phyloP scores from a whole-genome alignment of 2,329 filamentous ascomycete species.

The Chrysoporthe deuterocubensis region DNA sequence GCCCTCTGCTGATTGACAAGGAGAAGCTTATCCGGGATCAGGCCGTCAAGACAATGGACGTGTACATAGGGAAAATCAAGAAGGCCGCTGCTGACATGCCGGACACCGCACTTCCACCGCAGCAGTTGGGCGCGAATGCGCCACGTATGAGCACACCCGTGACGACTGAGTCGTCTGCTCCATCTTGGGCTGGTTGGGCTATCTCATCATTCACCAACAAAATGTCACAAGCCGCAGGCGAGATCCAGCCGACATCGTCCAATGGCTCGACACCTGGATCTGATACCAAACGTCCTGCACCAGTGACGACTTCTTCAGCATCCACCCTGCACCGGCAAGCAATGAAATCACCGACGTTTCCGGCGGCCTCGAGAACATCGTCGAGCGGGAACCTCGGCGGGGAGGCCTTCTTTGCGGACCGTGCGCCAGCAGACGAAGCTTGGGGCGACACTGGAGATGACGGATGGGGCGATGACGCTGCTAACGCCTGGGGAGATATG shows the following conservation, averaged over 20 bases:
- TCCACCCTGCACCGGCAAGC: constrained; percentile 65
- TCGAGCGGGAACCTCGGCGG: constrained; percentile 47
- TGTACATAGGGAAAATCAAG: constrained; percentile 81
- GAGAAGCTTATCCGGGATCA: constrained; percentile 94
- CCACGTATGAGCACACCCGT: constrained; percentile 83
- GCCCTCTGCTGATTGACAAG: constrained; percentile 86
- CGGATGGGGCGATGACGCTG: constrained; percentile 73
- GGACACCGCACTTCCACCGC: constrained; percentile 74
- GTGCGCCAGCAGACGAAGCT: constrained; percentile 67
- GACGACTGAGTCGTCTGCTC: constrained; percentile 58
- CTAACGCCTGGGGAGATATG: constrained; percentile 76
- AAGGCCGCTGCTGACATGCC: constrained; percentile 80
- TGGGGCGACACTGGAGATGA: constrained; percentile 77
- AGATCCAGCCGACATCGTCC: constrained; percentile 69
- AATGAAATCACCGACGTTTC: constrained; percentile 50
- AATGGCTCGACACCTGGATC: constrained; percentile 48
- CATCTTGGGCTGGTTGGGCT: constrained; percentile 92
- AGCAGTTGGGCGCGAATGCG: constrained; percentile 55
- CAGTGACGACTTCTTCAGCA: constrained; percentile 52
- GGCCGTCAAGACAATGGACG: constrained; percentile 84
- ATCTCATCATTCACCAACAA: constrained; percentile 99
- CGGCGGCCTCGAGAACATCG: constrained; percentile 35
- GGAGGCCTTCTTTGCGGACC: constrained; percentile 58
- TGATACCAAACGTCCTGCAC: constrained; percentile 40
- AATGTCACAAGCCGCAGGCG: constrained; percentile 78